Percentiles rank a stretch among this genome's conserved stretches.
Conservation (phyloP, 768 basidiomycete genomes). For the Pluteus cervinus region DNA sequence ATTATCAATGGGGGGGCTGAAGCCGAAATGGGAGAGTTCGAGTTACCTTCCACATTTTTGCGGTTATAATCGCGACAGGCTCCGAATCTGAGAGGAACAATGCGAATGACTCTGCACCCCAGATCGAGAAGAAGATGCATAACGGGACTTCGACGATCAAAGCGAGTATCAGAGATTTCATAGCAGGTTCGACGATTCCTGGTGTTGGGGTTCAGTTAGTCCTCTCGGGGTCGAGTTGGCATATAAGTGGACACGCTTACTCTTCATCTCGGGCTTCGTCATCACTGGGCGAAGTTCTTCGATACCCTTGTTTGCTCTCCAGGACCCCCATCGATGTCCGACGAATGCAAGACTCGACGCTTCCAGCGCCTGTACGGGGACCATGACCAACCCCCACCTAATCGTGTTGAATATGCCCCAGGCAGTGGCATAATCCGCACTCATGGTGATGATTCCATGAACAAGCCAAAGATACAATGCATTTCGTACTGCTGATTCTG, state of each 20-base stretch:
- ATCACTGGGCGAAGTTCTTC: neutral
- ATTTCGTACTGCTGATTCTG: constrained; percentile 14
- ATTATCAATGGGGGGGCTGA: too few species aligned
- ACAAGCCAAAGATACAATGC: constrained; percentile 18
- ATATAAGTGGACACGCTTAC: constrained; percentile 2
- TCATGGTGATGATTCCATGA: constrained; percentile 17
- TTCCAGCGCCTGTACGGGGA: constrained; percentile 15
- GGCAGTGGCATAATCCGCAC: constrained; percentile 17
- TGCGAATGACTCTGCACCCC: constrained; percentile 15
- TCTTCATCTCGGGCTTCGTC: constrained; percentile 10
- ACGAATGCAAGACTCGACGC: constrained; percentile 17
- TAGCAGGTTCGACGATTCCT: constrained; percentile 10
- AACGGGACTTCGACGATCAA: constrained; percentile 15
- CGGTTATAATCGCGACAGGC: constrained; percentile 15
- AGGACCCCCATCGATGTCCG: constrained; percentile 17
- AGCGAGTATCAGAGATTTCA: constrained; percentile 11
- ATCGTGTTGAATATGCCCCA: constrained; percentile 21
- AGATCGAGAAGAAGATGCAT: constrained; percentile 13
- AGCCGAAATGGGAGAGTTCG: too few species aligned
- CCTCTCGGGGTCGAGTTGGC: too few species aligned
- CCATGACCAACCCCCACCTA: constrained; percentile 20
- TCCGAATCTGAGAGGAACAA: constrained; percentile 18
- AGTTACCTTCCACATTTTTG: constrained; percentile 20
- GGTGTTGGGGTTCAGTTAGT: too few species aligned
- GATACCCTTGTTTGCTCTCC: constrained; percentile 4